A percentile compares a stretch with the other conserved stretches of the same genome.
These are phyloP conservation scores for Phlebiopsis gigantea DNA, from an alignment of 768 basidiomycete genomes.

Conservation along the genomic window DNA sequence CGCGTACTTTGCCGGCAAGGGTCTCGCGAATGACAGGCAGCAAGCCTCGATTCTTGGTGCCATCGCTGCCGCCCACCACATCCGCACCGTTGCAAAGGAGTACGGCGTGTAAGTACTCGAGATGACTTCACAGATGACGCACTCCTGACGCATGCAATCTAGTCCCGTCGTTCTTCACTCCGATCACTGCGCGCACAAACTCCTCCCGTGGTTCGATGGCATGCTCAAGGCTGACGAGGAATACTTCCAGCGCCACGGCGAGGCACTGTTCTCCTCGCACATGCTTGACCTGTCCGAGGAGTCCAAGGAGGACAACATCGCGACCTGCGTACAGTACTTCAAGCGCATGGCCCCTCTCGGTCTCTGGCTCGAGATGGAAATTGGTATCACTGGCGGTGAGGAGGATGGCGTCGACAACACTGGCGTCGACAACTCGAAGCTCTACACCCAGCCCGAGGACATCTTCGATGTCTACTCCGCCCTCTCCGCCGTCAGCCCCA, in stretches of 20 bases:
- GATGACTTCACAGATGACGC: conserved; percentile 4
- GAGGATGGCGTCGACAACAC: conserved; percentile 99
- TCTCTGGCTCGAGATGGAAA: conserved; percentile 99
- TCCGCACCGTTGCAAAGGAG: conserved; percentile 78
- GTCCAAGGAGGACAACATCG: conserved; percentile 90
- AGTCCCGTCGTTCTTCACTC: conserved; percentile 97
- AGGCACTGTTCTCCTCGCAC: conserved; percentile 92
- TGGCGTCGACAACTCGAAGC: conserved; percentile 82
- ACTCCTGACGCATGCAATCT: conserved; percentile 2
- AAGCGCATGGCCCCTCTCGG: conserved; percentile 89
- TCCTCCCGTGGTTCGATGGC: conserved; percentile 98
- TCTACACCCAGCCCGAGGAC: conserved; percentile 98
- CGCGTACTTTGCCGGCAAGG: conserved; percentile 96
- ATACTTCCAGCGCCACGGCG: conserved; percentile 85
- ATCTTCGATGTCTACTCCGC: conserved; percentile 88
- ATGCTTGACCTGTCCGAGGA: conserved; percentile 98
- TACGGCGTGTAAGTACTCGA: conserved; percentile 80
- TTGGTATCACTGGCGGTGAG: conserved; percentile 99
- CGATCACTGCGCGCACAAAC: conserved; percentile 97
- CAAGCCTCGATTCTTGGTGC: conserved; percentile 94
- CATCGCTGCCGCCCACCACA: conserved; percentile 85
- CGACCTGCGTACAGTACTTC: conserved; percentile 90
- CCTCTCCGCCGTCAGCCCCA: conserved; percentile 78
- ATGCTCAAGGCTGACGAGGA: conserved; percentile 96
- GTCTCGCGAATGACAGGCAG: conserved; percentile 90